phyloP scores from a whole-genome alignment of 1,284 basidiomycete species.

The Pisolithus thermaeus region DNA sequence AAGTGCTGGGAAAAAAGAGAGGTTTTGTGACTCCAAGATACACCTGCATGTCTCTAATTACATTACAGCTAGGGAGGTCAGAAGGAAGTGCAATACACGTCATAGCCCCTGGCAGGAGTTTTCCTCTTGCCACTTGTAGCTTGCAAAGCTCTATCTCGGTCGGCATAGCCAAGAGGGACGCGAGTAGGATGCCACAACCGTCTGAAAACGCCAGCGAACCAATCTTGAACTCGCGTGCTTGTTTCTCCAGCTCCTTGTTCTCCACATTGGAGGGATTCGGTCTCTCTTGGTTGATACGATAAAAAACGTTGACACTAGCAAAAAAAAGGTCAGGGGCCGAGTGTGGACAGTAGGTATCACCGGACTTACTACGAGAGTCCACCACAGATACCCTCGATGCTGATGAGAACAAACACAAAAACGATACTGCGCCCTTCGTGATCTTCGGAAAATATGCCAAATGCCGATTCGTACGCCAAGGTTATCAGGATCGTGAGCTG shows the following conservation, averaged over 20 bases:
- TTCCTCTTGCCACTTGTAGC: slow-evolving; percentile 67
- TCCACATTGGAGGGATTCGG: slow-evolving; percentile 36
- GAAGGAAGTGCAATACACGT: background rate
- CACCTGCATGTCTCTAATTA: too few species aligned
- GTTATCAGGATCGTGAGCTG: slow-evolving; percentile 61
- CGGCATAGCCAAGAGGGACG: slow-evolving; percentile 76
- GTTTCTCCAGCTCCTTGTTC: slow-evolving; percentile 53
- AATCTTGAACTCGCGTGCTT: slow-evolving; percentile 85
- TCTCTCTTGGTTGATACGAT: slow-evolving; percentile 74
- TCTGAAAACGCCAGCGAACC: slow-evolving; percentile 81
- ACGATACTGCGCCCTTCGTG: slow-evolving; percentile 53
- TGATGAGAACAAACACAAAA: slow-evolving; percentile 73
- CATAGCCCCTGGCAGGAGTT: slow-evolving; percentile 67
- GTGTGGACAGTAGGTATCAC: slow-evolving; percentile 1
- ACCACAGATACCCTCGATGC: slow-evolving; percentile 83
- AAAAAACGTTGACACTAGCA: slow-evolving; percentile 80
- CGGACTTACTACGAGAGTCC: slow-evolving; percentile 79
- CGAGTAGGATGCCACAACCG: slow-evolving; percentile 73
- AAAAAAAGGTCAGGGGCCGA: background rate
- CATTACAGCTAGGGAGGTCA: background rate
- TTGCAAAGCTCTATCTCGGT: slow-evolving; percentile 78
- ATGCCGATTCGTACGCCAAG: slow-evolving; percentile 61
- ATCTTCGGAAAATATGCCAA: slow-evolving; percentile 55
- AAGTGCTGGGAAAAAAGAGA: too few species aligned
- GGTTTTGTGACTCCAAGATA: too few species aligned